Evolutionary conservation across 306 rosid genomes (phyloP).

Genomic region (Dalbergia oliveri): DNA sequence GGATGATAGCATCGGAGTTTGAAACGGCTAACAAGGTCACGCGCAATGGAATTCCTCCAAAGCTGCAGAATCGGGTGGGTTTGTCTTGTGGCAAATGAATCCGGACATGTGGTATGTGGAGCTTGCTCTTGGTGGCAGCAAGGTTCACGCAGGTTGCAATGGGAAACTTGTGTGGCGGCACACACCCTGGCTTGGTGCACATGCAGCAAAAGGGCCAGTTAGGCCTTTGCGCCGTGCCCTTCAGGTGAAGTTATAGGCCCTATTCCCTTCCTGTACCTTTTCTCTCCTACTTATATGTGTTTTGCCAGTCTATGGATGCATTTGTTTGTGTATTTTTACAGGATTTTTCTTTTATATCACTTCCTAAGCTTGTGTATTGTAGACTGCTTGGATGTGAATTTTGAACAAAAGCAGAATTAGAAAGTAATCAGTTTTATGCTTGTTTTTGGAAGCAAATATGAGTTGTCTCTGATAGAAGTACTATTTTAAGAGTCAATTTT

Average conservation of each 20-base stretch:
- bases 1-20: constrained; percentile 94
- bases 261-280: not conserved
- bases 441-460: not conserved
- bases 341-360: no score
- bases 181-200: constrained; percentile 99
- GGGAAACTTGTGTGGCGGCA: constrained; percentile 98
- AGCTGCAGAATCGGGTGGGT: constrained; percentile 91
- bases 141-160: constrained; percentile 99
- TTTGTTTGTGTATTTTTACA: not conserved
- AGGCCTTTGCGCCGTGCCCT: constrained; percentile 95
- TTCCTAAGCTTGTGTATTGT: no score
- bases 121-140: constrained; percentile 98
- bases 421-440: not conserved
- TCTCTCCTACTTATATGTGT: not conserved
- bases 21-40: constrained; percentile 91
- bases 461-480: not conserved
- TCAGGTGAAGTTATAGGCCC: constrained; percentile 64
- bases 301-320: not conserved
- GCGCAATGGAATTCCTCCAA: constrained; percentile 76
- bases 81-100: constrained; percentile 98
- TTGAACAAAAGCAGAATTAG: not conserved
- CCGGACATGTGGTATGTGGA: constrained; percentile 99
- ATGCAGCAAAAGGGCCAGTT: constrained; percentile 98
- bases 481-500: not conserved
- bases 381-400: no score